A percentile compares a stretch with the other conserved stretches of the same genome.
phyloP scores from a whole-genome alignment of 2,329 filamentous ascomycete genomes.

The Xylaria hypoxylon region DNA sequence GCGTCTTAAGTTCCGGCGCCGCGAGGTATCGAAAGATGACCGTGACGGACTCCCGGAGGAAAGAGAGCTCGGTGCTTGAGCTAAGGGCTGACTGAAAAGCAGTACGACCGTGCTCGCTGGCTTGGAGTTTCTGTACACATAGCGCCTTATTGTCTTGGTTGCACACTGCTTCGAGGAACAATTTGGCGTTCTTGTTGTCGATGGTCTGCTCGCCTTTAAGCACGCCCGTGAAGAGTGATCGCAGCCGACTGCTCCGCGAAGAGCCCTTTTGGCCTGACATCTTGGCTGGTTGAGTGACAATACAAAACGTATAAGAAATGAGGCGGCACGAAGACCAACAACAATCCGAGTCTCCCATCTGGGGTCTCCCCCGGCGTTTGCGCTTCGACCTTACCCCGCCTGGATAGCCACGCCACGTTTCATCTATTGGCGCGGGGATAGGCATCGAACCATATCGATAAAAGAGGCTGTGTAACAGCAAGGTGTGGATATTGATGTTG shows the following conservation, averaged over 20 bases:
- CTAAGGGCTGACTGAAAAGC: constrained; percentile 23
- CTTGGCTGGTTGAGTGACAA: constrained; percentile 6
- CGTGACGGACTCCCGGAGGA: constrained; percentile 42
- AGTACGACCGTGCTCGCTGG: constrained; percentile 26
- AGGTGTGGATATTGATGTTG: too few relatives aligned
- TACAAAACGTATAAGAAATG: background rate
- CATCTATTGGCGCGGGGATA: constrained; percentile 26
- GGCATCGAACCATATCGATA: background rate
- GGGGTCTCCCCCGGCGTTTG: background rate
- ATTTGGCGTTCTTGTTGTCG: constrained; percentile 25
- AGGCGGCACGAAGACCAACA: background rate
- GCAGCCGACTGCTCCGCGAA: constrained; percentile 14
- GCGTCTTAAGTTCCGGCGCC: constrained; percentile 11
- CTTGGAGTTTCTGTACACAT: constrained; percentile 29
- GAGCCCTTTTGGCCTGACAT: constrained; percentile 29
- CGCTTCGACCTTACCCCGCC: constrained; percentile 9
- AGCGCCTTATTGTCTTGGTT: constrained; percentile 28
- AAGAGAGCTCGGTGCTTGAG: constrained; percentile 29
- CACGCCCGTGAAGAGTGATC: constrained; percentile 23
- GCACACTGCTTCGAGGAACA: constrained; percentile 31
- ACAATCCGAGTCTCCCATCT: background rate
- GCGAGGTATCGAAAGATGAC: constrained; percentile 20
- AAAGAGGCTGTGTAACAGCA: background rate
- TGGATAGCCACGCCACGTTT: background rate
- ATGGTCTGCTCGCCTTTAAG: constrained; percentile 27